Evolutionary conservation across 2,329 filamentous ascomycete species (phyloP).

Genomic region (Cordyceps sp.): DNA sequence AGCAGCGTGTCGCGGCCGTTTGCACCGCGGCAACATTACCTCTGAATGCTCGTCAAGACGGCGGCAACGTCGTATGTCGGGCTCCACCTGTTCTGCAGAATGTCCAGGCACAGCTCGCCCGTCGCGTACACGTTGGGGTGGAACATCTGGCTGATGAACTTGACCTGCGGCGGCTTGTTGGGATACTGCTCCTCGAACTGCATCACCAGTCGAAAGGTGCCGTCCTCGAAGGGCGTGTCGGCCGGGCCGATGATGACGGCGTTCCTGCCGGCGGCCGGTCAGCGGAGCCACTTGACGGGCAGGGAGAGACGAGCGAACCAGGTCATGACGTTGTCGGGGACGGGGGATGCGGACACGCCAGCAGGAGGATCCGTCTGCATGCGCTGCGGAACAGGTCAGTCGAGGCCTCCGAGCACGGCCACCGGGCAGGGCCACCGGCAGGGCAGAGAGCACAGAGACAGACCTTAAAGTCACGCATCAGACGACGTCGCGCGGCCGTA

Average conservation of each 20-base stretch:
- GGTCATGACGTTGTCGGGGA: slow-evolving; percentile 94
- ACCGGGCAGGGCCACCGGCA: too few species aligned
- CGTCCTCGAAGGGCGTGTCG: slow-evolving; percentile 95
- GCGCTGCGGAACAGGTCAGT: too few species aligned
- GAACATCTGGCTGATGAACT: slow-evolving; percentile 99
- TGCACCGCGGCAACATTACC: slow-evolving; percentile 30
- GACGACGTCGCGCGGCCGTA: slow-evolving; percentile 80
- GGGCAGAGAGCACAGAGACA: slow-evolving; percentile 11
- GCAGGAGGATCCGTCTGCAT: slow-evolving; percentile 99
- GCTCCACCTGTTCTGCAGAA: slow-evolving; percentile 95
- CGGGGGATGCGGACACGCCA: slow-evolving; percentile 87
- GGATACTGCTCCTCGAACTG: slow-evolving; percentile 98
- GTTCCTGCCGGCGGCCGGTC: slow-evolving; percentile 51
- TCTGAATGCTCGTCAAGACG: slow-evolving; percentile 93
- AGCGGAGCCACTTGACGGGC: slow-evolving; percentile 1
- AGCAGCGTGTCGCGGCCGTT: slow-evolving; percentile 6
- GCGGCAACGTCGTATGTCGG: slow-evolving; percentile 97
- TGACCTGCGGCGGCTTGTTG: slow-evolving; percentile 93
- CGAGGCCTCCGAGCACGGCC: too few species aligned
- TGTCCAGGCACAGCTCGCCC: slow-evolving; percentile 90
- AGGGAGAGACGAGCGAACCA: slow-evolving; percentile 40
- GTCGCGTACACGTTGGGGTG: slow-evolving; percentile 97
- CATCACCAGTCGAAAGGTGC: slow-evolving; percentile 95
- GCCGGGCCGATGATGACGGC: slow-evolving; percentile 94
- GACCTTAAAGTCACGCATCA: slow-evolving; percentile 99